phyloP scores from a whole-genome alignment of 2,329 filamentous ascomycete genomes.

The Penicillium vulpinum region DNA sequence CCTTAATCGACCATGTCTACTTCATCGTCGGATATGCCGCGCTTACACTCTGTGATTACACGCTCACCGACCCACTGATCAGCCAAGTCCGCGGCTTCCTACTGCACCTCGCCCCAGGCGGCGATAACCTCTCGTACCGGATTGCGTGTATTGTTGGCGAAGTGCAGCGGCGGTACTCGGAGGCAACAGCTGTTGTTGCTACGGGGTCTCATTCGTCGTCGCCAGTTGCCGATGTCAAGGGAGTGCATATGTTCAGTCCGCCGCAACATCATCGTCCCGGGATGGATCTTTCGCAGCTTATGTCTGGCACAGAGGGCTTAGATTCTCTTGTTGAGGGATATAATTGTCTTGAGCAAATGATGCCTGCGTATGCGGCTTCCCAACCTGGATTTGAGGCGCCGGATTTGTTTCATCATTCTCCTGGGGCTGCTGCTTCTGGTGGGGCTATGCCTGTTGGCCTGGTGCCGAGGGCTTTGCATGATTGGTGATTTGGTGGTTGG shows the following conservation, averaged over 20 bases:
- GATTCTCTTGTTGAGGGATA: constrained; percentile 29
- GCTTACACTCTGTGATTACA: constrained; percentile 39
- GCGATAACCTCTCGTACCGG: constrained; percentile 36
- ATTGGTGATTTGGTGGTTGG: constrained; percentile 12
- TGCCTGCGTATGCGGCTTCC: constrained; percentile 21
- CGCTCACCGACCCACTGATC: constrained; percentile 33
- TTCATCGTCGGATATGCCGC: constrained; percentile 38
- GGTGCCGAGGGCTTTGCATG: constrained; percentile 27
- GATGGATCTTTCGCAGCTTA: constrained; percentile 27
- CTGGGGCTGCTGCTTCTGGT: constrained; percentile 15
- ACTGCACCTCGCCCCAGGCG: constrained; percentile 34
- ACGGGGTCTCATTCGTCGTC: constrained; percentile 17
- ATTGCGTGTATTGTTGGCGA: constrained; percentile 35
- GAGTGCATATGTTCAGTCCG: constrained; percentile 10
- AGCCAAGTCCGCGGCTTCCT: constrained; percentile 36
- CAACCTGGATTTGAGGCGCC: constrained; percentile 19
- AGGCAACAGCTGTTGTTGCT: constrained; percentile 13
- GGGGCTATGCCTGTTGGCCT: constrained; percentile 26
- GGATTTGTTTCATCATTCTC: constrained; percentile 18
- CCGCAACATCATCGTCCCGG: constrained; percentile 10
- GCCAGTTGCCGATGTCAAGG: constrained; percentile 15
- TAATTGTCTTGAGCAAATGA: constrained; percentile 27
- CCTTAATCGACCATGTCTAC: constrained; percentile 34
- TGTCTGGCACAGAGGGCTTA: constrained; percentile 19
- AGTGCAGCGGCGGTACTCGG: constrained; percentile 32